Conservation (phyloP, 192 early-diverging fungal genomes). For the Rhizoclosmatium sp. region DNA sequence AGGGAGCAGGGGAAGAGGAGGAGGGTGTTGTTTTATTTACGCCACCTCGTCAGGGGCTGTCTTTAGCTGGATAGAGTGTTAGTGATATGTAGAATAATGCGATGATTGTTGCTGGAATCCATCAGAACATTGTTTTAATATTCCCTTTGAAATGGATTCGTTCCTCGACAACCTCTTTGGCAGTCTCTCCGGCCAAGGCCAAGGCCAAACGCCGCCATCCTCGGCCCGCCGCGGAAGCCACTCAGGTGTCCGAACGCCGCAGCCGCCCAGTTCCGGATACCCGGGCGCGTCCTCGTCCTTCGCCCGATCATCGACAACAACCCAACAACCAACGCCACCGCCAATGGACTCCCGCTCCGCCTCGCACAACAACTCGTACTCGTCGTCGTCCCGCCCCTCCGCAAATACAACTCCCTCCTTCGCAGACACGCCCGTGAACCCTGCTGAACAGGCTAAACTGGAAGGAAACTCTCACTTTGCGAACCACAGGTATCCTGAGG, state of each 20-base stretch:
- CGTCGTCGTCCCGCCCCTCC: background rate
- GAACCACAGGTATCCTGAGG: constrained; percentile 30
- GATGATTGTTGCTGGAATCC: too few relatives aligned
- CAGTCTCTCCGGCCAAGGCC: background rate
- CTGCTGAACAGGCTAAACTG: constrained; percentile 29
- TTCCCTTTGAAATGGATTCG: background rate
- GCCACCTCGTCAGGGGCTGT: too few relatives aligned
- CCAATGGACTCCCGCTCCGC: constrained; percentile 3
- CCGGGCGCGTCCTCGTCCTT: background rate
- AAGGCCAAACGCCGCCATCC: too few relatives aligned
- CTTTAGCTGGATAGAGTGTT: too few relatives aligned
- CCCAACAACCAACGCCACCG: background rate
- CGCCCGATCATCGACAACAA: background rate
- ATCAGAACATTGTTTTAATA: too few relatives aligned
- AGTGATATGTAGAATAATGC: too few relatives aligned
- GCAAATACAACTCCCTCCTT: background rate
- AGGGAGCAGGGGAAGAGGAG: too few relatives aligned
- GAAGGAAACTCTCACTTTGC: constrained; percentile 52
- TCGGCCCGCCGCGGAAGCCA: too few relatives aligned
- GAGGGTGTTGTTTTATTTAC: too few relatives aligned
- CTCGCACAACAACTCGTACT: background rate
- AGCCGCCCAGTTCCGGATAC: background rate
- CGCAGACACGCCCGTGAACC: background rate
- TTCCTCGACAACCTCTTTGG: background rate
- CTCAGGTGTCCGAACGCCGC: background rate